Evolutionary conservation across 371 early-diverging fungal species (phyloP).

Genomic region (Umbelopsis sp.): DNA sequence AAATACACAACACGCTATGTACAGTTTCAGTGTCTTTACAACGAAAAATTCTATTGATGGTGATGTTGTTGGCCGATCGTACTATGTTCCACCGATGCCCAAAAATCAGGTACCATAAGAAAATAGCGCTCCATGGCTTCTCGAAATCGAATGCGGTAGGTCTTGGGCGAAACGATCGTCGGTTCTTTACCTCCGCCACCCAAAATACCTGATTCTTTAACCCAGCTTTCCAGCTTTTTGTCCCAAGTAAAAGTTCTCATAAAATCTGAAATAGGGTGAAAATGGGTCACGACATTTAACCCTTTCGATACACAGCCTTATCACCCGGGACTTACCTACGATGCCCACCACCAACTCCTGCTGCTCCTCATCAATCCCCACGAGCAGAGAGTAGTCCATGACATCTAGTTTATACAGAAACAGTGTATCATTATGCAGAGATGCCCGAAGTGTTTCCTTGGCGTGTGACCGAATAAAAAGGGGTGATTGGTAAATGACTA

Average conservation of each 20-base stretch:
- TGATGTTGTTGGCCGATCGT: conserved; percentile 26
- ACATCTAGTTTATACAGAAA: conserved; percentile 89
- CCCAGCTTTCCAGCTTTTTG: conserved; percentile 96
- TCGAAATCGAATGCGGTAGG: conserved; percentile 92
- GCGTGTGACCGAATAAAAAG: conserved; percentile 91
- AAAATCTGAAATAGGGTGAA: conserved; percentile 65
- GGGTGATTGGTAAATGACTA: conserved; percentile 83
- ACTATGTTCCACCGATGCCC: conserved; percentile 36
- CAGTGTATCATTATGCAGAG: conserved; percentile 89
- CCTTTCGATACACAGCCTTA: not conserved
- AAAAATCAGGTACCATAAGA: conserved; percentile 76
- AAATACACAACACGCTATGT: not conserved
- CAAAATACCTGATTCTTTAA: conserved; percentile 88
- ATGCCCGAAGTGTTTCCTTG: conserved; percentile 80
- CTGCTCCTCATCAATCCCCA: conserved; percentile 87
- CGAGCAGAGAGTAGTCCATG: conserved; percentile 96
- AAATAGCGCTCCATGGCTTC: conserved; percentile 93
- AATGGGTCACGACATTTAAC: not conserved
- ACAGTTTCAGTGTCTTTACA: not conserved
- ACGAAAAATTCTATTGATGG: conserved; percentile 19
- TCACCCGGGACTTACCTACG: conserved; percentile 64
- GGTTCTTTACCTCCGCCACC: conserved; percentile 90
- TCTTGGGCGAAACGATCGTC: conserved; percentile 93
- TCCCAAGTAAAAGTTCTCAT: conserved; percentile 98
- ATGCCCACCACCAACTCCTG: conserved; percentile 93